phyloP scores from a whole-genome alignment of 169 alveolate species.

The Pseudocohnilembus persalinus region DNA sequence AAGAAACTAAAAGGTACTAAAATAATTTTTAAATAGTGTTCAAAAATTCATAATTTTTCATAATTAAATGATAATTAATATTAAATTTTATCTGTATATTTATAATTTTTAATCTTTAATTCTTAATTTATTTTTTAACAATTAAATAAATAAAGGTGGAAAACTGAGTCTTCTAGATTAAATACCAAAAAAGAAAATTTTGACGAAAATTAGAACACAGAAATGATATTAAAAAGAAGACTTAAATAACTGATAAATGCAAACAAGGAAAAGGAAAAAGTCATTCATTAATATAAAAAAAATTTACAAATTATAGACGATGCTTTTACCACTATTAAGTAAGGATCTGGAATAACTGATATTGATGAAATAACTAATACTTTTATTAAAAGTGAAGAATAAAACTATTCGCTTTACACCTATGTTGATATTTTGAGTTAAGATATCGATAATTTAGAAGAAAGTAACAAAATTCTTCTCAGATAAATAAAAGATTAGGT shows the following conservation, averaged over 20 bases:
- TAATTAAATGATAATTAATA: background rate
- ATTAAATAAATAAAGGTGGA: slow-evolving; percentile 42
- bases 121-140: background rate
- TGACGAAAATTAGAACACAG: slow-evolving; percentile 42
- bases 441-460: slow-evolving; percentile 72
- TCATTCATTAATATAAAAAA: slow-evolving; percentile 61
- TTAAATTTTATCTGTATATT: background rate
- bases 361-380: slow-evolving; percentile 79
- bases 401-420: slow-evolving; percentile 61
- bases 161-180: slow-evolving; percentile 10
- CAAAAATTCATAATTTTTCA: slow-evolving; percentile 31
- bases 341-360: slow-evolving; percentile 70
- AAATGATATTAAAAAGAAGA: slow-evolving; percentile 59
- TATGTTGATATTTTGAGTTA: slow-evolving; percentile 65
- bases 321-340: slow-evolving; percentile 71
- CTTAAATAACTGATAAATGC: slow-evolving; percentile 55
- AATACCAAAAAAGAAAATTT: slow-evolving; percentile 31
- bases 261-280: slow-evolving; percentile 66
- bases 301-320: slow-evolving; percentile 71
- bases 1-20: background rate
- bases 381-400: slow-evolving; percentile 79
- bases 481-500: slow-evolving; percentile 25
- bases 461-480: slow-evolving; percentile 40
- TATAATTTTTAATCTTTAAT: background rate
- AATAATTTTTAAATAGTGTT: background rate